Conservation (phyloP, 2,329 filamentous ascomycete species). For the Geosmithia putterillii region DNA sequence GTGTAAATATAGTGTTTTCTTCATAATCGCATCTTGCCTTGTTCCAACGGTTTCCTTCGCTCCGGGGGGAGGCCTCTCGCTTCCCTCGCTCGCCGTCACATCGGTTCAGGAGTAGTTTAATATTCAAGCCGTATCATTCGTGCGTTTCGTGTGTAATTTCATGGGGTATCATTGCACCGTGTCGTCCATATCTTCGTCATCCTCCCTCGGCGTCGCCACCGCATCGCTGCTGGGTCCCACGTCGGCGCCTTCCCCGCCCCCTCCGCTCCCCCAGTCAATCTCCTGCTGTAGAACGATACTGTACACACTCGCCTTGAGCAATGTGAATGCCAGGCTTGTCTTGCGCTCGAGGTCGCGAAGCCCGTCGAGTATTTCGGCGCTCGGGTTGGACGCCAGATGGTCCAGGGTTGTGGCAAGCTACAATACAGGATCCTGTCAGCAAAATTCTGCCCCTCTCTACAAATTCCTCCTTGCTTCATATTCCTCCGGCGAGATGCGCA, state of each 20-base stretch:
- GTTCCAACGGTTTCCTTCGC: no score
- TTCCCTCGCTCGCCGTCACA: no score
- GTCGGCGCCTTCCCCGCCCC: constrained; percentile 13
- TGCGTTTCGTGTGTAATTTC: background rate
- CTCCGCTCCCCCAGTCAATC: constrained; percentile 56
- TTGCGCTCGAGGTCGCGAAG: constrained; percentile 84
- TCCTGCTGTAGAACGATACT: constrained; percentile 98
- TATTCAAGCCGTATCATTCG: no score
- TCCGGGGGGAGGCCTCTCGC: no score
- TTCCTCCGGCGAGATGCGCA: constrained; percentile 27
- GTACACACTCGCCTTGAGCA: constrained; percentile 97
- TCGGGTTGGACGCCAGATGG: constrained; percentile 55
- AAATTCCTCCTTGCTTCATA: no score
- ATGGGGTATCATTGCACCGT: background rate
- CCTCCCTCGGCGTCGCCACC: background rate
- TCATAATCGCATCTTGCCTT: no score
- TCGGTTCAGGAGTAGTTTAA: no score
- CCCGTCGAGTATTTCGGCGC: constrained; percentile 74
- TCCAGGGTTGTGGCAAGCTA: constrained; percentile 50
- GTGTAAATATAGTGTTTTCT: no score
- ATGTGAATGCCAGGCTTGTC: constrained; percentile 85
- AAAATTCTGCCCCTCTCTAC: background rate
- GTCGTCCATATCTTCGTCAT: background rate
- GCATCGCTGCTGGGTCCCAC: constrained; percentile 6
- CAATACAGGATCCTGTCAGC: background rate